Conservation (phyloP, 2,329 filamentous ascomycete species). For the Dothideomycetes sp. region DNA sequence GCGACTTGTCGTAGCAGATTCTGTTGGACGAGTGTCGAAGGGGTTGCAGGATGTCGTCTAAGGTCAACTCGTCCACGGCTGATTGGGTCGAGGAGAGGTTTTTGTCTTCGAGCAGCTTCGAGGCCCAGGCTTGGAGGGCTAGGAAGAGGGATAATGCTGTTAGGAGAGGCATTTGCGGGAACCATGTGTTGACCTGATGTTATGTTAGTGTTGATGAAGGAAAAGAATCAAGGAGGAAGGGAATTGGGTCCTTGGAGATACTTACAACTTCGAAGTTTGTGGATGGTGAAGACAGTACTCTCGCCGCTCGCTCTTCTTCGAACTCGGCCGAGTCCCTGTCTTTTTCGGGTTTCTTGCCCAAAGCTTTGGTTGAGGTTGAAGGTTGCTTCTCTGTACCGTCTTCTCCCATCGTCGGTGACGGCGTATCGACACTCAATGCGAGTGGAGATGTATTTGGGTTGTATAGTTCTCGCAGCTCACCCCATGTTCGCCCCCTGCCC, state of each 20-base stretch:
- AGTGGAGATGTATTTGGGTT: conserved; percentile 74
- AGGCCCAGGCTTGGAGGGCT: conserved; percentile 8
- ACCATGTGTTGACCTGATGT: conserved; percentile 6
- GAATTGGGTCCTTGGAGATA: background rate
- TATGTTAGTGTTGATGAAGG: too few relatives aligned
- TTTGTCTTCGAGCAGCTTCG: conserved; percentile 7
- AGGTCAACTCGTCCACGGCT: conserved; percentile 27
- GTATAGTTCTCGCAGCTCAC: conserved; percentile 33
- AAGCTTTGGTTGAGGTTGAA: conserved; percentile 91
- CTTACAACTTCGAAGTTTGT: conserved; percentile 36
- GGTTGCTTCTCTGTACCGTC: conserved; percentile 33
- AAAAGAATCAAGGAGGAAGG: conserved; percentile 13
- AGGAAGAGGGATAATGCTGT: conserved; percentile 3
- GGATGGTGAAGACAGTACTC: conserved; percentile 41
- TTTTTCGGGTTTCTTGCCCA: conserved; percentile 83
- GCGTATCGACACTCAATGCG: conserved; percentile 40
- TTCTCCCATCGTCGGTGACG: conserved; percentile 28
- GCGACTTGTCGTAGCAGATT: conserved; percentile 54
- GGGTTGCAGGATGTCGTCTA: conserved; percentile 14
- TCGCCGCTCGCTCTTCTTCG: conserved; percentile 46
- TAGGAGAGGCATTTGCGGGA: conserved; percentile 11
- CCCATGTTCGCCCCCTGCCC: conserved; percentile 18
- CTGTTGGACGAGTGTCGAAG: conserved; percentile 40
- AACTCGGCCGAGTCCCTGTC: conserved; percentile 49
- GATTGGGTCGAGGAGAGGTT: conserved; percentile 5